Evolutionary conservation across 345 rosid species (phyloP).

Genomic region (Sisymbrium altissimum): DNA sequence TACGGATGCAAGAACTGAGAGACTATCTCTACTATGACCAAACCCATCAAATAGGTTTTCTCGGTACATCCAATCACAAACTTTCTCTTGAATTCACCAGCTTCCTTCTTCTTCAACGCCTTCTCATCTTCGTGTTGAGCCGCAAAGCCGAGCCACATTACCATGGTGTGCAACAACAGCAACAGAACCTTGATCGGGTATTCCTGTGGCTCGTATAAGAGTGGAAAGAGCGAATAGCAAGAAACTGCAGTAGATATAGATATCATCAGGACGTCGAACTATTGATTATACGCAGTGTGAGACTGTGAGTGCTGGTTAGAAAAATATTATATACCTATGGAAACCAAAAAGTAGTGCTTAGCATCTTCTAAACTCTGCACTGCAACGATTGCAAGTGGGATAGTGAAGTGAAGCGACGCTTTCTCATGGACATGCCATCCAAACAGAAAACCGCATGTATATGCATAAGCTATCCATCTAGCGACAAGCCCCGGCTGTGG

Average conservation of each 20-base stretch:
- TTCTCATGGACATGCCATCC: slow-evolving; percentile 99
- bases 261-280: slow-evolving; percentile 1
- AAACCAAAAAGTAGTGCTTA: slow-evolving; percentile 72
- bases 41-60: slow-evolving; percentile 55
- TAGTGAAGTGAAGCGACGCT: slow-evolving; percentile 86
- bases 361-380: slow-evolving; percentile 77
- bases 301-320: background rate
- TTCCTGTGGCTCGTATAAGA: slow-evolving; percentile 71
- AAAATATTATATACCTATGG: slow-evolving; percentile 50
- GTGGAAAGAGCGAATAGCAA: slow-evolving; percentile 84
- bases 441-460: slow-evolving; percentile 80
- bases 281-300: background rate
- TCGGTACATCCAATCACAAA: slow-evolving; percentile 49
- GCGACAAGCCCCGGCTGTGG: slow-evolving; percentile 50
- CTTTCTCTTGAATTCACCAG: slow-evolving; percentile 30
- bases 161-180: slow-evolving; percentile 53
- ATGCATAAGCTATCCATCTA: slow-evolving; percentile 82
- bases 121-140: slow-evolving; percentile 32
- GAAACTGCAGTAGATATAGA: slow-evolving; percentile 52
- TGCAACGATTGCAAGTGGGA: slow-evolving; percentile 76
- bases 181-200: slow-evolving; percentile 77
- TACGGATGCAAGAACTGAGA: slow-evolving; percentile 67
- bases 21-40: slow-evolving; percentile 64
- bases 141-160: slow-evolving; percentile 54
- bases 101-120: slow-evolving; percentile 6